phyloP scores from a whole-genome alignment of 2,329 filamentous ascomycete species.

The Calonectria hawksworthii region DNA sequence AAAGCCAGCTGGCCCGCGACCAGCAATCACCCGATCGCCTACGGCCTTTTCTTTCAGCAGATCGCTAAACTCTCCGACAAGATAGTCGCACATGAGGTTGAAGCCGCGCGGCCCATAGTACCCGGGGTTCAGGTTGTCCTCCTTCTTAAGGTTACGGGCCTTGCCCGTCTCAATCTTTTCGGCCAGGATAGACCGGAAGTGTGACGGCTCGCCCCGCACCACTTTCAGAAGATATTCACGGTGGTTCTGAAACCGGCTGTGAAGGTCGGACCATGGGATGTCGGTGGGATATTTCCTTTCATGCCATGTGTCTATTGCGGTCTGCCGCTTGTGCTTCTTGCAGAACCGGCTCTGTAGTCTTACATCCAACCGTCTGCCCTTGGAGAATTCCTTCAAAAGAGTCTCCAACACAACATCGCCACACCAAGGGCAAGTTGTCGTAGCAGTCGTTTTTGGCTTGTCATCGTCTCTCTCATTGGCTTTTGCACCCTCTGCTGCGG shows the following conservation, averaged over 20 bases:
- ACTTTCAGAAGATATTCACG: conserved; percentile 69
- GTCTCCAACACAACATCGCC: conserved; percentile 68
- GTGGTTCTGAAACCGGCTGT: conserved; percentile 70
- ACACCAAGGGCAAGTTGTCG: conserved; percentile 76
- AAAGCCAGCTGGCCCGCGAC: conserved; percentile 76
- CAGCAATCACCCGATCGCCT: conserved; percentile 75
- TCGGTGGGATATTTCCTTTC: conserved; percentile 74
- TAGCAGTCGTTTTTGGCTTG: conserved; percentile 44
- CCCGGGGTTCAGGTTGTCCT: conserved; percentile 75
- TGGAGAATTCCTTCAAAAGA: conserved; percentile 67
- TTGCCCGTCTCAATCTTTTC: conserved; percentile 69
- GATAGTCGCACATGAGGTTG: conserved; percentile 77
- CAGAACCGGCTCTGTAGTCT: conserved; percentile 75
- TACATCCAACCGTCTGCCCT: conserved; percentile 65
- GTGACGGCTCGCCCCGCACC: conserved; percentile 70
- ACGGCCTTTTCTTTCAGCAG: conserved; percentile 73
- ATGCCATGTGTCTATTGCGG: conserved; percentile 64
- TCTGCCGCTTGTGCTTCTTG: conserved; percentile 69
- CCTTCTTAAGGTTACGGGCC: conserved; percentile 70
- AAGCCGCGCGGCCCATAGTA: conserved; percentile 88
- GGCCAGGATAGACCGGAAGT: conserved; percentile 72
- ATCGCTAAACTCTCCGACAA: conserved; percentile 72
- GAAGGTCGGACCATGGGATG: conserved; percentile 76
- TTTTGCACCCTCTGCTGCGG: conserved; percentile 14
- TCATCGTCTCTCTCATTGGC: conserved; percentile 16